A percentile compares a stretch with the other conserved stretches of the same genome.
These are phyloP conservation scores for Ascochyta pisi DNA, from an alignment of 2,329 filamentous ascomycete species.

Conservation along the genomic window DNA sequence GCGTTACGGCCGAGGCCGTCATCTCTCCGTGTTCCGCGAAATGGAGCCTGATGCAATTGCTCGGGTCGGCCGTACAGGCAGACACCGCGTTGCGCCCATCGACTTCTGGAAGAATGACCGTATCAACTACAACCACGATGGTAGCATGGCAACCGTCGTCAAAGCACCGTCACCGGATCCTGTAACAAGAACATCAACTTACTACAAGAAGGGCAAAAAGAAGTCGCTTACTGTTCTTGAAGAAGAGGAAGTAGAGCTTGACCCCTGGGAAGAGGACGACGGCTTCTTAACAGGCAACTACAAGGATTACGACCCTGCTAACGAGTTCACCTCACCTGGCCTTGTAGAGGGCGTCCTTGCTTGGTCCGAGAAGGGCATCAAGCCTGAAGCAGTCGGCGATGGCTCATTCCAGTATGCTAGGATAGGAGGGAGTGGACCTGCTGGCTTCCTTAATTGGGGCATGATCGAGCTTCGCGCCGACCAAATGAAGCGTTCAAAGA, in stretches of 20 bases:
- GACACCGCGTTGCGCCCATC: conserved; percentile 78
- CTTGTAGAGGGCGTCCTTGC: conserved; percentile 61
- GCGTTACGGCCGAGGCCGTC: conserved; percentile 43
- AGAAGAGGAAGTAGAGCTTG: conserved; percentile 63
- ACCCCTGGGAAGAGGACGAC: conserved; percentile 74
- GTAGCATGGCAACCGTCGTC: conserved; percentile 78
- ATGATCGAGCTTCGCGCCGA: conserved; percentile 87
- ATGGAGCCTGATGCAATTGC: conserved; percentile 40
- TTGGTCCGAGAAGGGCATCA: conserved; percentile 63
- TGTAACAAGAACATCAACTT: conserved; percentile 44
- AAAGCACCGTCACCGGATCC: conserved; percentile 69
- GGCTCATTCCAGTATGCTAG: conserved; percentile 89
- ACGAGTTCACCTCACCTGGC: conserved; percentile 64
- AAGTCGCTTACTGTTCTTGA: conserved; percentile 49
- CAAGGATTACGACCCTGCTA: conserved; percentile 67
- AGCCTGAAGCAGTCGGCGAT: conserved; percentile 64
- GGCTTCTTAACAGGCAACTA: conserved; percentile 70
- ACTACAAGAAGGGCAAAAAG: conserved; percentile 38
- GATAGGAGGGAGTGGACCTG: conserved; percentile 61
- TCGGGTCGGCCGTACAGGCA: conserved; percentile 67
- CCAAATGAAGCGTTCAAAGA: conserved; percentile 86
- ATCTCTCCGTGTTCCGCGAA: conserved; percentile 45
- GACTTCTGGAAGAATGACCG: conserved; percentile 88
- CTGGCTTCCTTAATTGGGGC: conserved; percentile 84
- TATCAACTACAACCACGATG: conserved; percentile 71